phyloP scores from a whole-genome alignment of 495 filamentous ascomycete species.

The Pyrenopolyporus hunteri region DNA sequence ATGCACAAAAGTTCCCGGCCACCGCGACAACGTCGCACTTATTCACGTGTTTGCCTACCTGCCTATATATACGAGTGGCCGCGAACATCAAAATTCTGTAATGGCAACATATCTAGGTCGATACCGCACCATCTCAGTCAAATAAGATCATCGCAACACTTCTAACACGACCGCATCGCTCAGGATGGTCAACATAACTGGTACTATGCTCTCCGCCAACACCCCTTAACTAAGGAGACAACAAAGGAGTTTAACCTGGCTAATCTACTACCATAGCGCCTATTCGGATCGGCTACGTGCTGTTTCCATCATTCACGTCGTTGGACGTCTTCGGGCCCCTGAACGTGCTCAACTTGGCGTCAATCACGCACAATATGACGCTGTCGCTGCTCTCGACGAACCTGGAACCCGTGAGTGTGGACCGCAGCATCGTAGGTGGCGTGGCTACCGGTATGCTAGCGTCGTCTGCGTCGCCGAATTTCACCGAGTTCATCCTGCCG shows the following conservation, averaged over 20 bases:
- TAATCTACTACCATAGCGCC: conserved; percentile 17
- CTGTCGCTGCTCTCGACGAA: conserved; percentile 58
- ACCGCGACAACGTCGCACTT: conserved; percentile 5
- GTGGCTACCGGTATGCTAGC: conserved; percentile 3
- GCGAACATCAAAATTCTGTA: too few relatives aligned
- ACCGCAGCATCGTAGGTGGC: conserved; percentile 22
- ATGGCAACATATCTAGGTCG: too few relatives aligned
- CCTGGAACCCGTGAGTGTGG: conserved; percentile 54
- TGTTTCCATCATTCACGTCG: conserved; percentile 55
- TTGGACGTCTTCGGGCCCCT: conserved; percentile 63
- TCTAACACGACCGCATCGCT: not conserved
- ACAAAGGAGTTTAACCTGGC: not conserved
- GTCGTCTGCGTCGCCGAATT: conserved; percentile 27
- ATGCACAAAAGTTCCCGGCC: not conserved
- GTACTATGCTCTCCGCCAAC: not conserved
- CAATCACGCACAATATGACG: conserved; percentile 43
- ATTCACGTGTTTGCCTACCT: too few relatives aligned
- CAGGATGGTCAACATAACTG: conserved; percentile 32
- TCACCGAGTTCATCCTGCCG: conserved; percentile 55
- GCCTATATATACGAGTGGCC: too few relatives aligned
- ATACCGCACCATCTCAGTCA: not conserved
- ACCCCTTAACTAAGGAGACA: not conserved
- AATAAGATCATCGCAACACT: not conserved
- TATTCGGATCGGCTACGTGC: conserved; percentile 43
- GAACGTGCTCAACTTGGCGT: conserved; percentile 62